Conservation (phyloP, 2,329 filamentous ascomycete genomes). For the Lachnellula occidentalis region DNA sequence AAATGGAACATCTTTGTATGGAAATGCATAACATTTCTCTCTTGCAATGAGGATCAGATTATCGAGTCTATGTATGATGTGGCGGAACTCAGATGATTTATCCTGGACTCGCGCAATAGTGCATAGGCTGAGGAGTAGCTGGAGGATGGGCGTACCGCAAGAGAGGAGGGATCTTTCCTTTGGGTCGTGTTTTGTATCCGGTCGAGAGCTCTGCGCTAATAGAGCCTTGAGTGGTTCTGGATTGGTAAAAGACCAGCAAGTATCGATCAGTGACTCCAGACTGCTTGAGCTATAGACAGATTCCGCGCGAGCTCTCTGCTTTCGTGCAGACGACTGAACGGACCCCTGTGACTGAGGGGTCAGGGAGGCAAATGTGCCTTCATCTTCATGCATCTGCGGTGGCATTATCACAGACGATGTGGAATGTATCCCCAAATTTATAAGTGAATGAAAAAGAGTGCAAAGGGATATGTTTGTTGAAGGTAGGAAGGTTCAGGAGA, state of each 20-base stretch:
- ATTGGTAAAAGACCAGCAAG: conserved; percentile 3
- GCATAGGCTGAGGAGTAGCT: conserved; percentile 14
- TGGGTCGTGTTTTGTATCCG: neutral
- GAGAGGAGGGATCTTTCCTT: neutral
- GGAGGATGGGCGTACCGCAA: conserved; percentile 17
- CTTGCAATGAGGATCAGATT: conserved; percentile 56
- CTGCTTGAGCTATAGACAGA: neutral
- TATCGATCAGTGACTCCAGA: neutral
- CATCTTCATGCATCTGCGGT: too few species aligned
- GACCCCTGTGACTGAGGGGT: too few species aligned
- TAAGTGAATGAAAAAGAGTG: too few species aligned
- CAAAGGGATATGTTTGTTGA: neutral
- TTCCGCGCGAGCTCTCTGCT: too few species aligned
- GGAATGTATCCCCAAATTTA: too few species aligned
- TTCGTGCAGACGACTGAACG: too few species aligned
- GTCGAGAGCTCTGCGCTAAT: neutral
- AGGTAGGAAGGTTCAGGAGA: neutral
- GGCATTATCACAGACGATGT: too few species aligned
- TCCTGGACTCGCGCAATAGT: conserved; percentile 6
- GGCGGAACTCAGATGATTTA: neutral
- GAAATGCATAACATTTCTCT: conserved; percentile 63
- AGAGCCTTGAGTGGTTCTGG: neutral
- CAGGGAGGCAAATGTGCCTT: too few species aligned
- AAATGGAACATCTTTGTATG: conserved; percentile 58
- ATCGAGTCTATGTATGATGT: conserved; percentile 38